Evolutionary conservation across 1,284 basidiomycete species (phyloP).

Genomic region (Cryptococcus wingfieldii): DNA sequence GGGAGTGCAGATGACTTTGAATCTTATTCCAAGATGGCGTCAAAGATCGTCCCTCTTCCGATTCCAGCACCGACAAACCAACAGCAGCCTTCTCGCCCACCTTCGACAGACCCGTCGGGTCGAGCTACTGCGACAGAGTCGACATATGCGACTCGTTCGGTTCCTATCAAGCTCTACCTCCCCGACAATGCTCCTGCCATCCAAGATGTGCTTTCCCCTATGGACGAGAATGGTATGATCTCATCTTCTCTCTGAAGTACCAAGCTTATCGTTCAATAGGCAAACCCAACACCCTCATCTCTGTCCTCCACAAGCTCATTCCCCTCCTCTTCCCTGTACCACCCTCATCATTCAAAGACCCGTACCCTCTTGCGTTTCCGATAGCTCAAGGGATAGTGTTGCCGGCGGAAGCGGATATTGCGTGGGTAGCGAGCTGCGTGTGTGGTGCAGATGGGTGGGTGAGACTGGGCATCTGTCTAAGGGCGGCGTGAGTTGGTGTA

Average conservation of each 20-base stretch:
- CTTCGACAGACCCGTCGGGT: constrained; percentile 62
- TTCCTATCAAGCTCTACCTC: constrained; percentile 84
- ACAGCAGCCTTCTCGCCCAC: constrained; percentile 53
- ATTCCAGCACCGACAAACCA: constrained; percentile 48
- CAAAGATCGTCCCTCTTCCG: constrained; percentile 62
- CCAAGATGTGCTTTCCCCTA: constrained; percentile 79
- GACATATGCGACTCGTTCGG: constrained; percentile 75
- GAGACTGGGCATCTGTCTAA: constrained; percentile 70
- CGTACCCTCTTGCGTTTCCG: constrained; percentile 52
- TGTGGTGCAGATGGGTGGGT: constrained; percentile 94
- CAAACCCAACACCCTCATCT: constrained; percentile 50
- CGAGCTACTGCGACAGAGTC: constrained; percentile 49
- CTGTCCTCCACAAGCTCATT: constrained; percentile 46
- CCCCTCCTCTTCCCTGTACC: constrained; percentile 51
- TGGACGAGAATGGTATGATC: constrained; percentile 42
- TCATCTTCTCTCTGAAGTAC: not conserved
- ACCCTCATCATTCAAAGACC: constrained; percentile 6
- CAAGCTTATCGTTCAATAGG: constrained; percentile 25
- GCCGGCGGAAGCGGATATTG: constrained; percentile 82
- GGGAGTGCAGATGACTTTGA: constrained; percentile 77
- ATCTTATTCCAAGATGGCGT: constrained; percentile 84
- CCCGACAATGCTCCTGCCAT: constrained; percentile 80
- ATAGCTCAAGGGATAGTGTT: constrained; percentile 82
- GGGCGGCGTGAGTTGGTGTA: constrained; percentile 18
- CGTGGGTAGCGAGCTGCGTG: constrained; percentile 86